Conservation (phyloP, 1,284 basidiomycete species). For the Malassezia sympodialis region DNA sequence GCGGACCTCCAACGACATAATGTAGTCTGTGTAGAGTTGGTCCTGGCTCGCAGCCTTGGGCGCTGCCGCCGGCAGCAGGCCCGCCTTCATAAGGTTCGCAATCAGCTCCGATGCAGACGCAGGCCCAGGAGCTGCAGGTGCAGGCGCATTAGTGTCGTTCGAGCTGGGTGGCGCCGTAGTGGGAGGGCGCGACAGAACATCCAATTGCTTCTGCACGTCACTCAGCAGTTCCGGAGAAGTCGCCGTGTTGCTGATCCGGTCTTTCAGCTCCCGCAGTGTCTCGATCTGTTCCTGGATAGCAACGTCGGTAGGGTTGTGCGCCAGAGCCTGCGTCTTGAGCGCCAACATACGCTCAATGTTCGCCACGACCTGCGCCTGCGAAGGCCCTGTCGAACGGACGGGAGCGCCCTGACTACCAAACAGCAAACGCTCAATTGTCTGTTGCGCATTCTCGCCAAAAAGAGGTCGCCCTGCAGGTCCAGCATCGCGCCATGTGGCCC, state of each 20-base stretch:
- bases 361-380: conserved; percentile 28
- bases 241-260: conserved; percentile 61
- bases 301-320: conserved; percentile 23
- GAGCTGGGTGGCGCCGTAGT: conserved; percentile 25
- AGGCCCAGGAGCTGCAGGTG: conserved; percentile 35
- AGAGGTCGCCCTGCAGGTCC: conserved; percentile 29
- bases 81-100: conserved; percentile 14
- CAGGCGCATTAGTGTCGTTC: conserved; percentile 26
- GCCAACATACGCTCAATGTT: conserved; percentile 35
- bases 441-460: conserved; percentile 39
- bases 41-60: conserved; percentile 51
- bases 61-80: conserved; percentile 30
- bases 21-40: conserved; percentile 59
- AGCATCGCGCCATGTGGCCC: conserved; percentile 40
- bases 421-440: conserved; percentile 35
- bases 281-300: conserved; percentile 24
- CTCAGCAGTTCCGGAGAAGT: conserved; percentile 68
- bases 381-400: conserved; percentile 9
- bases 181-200: conserved; percentile 53
- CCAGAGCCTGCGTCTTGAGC: conserved; percentile 26
- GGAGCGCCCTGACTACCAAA: conserved; percentile 36
- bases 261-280: conserved; percentile 57
- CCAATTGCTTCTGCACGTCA: conserved; percentile 68
- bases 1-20: conserved; percentile 62
- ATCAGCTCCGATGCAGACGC: conserved; percentile 38